Base-by-base conservation (phyloP, 1,284 basidiomycete genomes). In the Grifola frondosa region DNA sequence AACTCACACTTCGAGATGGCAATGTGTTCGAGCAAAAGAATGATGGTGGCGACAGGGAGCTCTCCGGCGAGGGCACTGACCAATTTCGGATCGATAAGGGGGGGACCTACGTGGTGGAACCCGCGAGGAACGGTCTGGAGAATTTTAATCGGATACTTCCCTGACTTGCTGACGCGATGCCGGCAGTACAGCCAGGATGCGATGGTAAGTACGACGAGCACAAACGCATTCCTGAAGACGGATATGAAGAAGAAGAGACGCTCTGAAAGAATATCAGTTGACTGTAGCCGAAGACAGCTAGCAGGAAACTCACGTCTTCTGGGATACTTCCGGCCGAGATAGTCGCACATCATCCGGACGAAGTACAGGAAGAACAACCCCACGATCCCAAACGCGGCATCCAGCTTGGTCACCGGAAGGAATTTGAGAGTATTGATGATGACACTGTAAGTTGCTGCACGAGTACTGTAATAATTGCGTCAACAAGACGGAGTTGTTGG, bases 21-120 rank as follows among this genome's bases (percentile, higher is more conserved):
- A 52, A 98, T 97, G 70, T 98, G 96, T 65, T 98, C 96, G 39
- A 98, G 77, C 15, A 98, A 76, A 23, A 99, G 75, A 54, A 98
- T 89, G 61, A 98, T 95, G 5, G 91, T 94, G 29, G 94, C 88
- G 13, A 96, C 86, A 4, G 94, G 94, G 6, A 98, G 69, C 53
- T 97, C 75, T 7, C 80, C 68, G 9, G 78, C 88, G 44, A 97
- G 71, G 3, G 85, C 85, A 2, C 61, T 59, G 29, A 97, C 63
- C 20, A 97, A 73, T 13, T 73, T 57, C 2, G 60, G 54, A 53
- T 85, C 75, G 48, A 97, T 78, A 11, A 59, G 54, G 1, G 93
- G 91, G 43, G 66, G 73, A 7, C 84, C 80, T 46, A 97, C 78
- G 60, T 95, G 73, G 62, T 81, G 78, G 60, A 93, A 80, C 17